Evolutionary conservation across 2,329 filamentous ascomycete genomes (phyloP), one percentile per base, ranked within the genome.

Genomic region (Pseudogymnoascus sp.): DNA sequence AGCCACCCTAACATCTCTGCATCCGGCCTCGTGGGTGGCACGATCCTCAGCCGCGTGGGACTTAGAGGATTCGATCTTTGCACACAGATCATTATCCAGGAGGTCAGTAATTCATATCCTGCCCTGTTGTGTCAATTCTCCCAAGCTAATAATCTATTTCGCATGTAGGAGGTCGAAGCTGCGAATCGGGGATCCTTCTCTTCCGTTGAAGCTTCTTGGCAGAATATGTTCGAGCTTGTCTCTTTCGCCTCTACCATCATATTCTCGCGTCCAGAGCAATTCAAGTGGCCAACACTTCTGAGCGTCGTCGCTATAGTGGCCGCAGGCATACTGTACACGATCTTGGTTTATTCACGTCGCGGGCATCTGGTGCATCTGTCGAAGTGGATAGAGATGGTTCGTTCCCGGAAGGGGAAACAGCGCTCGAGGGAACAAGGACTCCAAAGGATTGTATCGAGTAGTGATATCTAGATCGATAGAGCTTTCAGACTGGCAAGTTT

Each of bases 141-240:
- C 19, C 21, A 47, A 26, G 42, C 21, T 47, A 8, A 47, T 11
- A 47, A 47, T 47, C 21, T 5, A n/a, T 47, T 8, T 47, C n/a
- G 21, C 42, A 44, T 24, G 11, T 44, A 47, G 42, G 42, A 82
- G 62, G 79, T 87, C 19, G 77, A 82, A 42, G 74, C 77, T 14
- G 74, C 78, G n/a, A 72, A 78, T 40, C 82, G 89, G n/a, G 89
- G 87, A 0, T 76, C 80, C 0, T 92, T 93, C 68, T 91, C 88
- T 0, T 78, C 86, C 0, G 81, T 85, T 6, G 89, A 93, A 72
- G 81, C 85, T 7, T 81, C 85, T 0, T 79, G 86, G 40, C 89
- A 92, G 71, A 91, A 86, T 65, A 67, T 82, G 0, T 91, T 90
- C 65, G 88, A 92, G 72, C 78, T 91, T 59, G 73, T 86, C 1